Percentiles rank a stretch among this genome's conserved stretches.
Evolutionary conservation across 2,329 filamentous ascomycete genomes (phyloP).

Genomic region (Zalaria obscura): DNA sequence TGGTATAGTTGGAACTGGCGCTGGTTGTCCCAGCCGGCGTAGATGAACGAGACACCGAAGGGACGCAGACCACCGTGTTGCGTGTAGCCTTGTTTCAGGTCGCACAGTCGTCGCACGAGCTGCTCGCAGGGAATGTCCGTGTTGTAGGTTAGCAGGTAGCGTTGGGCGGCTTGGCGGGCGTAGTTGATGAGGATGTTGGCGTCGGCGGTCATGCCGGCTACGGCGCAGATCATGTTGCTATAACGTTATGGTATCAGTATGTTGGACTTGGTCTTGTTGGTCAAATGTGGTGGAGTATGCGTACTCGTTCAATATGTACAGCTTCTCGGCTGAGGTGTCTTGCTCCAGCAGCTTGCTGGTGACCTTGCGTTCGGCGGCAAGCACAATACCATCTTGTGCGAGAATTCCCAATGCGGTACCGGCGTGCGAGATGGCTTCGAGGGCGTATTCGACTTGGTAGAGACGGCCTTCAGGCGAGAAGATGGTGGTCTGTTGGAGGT

Average conservation of each 20-base stretch:
- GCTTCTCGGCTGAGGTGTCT: constrained; percentile 98
- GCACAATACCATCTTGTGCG: constrained; percentile 94
- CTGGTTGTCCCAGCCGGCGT: constrained; percentile 92
- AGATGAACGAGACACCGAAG: constrained; percentile 98
- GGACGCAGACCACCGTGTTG: constrained; percentile 96
- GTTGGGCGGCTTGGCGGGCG: constrained; percentile 89
- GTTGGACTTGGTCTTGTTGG: not conserved
- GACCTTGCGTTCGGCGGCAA: constrained; percentile 96
- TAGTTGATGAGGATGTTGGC: constrained; percentile 99
- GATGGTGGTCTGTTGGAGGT: constrained; percentile 61
- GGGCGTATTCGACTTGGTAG: constrained; percentile 98
- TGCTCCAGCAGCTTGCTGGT: constrained; percentile 98
- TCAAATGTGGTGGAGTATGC: constrained; percentile 16
- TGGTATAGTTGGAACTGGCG: constrained; percentile 98
- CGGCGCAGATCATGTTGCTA: constrained; percentile 99
- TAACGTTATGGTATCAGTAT: constrained; percentile 2
- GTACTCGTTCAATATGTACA: constrained; percentile 97
- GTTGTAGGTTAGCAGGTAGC: constrained; percentile 97
- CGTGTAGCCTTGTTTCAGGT: constrained; percentile 98
- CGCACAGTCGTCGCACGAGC: constrained; percentile 88
- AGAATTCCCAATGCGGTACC: constrained; percentile 94
- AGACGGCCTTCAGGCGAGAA: constrained; percentile 98
- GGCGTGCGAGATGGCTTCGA: constrained; percentile 96
- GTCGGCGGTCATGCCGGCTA: constrained; percentile 97
- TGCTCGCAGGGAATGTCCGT: constrained; percentile 99